Evolutionary conservation across 2,329 filamentous ascomycete genomes (phyloP), one percentile per base, ranked within the genome.

Genomic region (Fusarium papillatum): DNA sequence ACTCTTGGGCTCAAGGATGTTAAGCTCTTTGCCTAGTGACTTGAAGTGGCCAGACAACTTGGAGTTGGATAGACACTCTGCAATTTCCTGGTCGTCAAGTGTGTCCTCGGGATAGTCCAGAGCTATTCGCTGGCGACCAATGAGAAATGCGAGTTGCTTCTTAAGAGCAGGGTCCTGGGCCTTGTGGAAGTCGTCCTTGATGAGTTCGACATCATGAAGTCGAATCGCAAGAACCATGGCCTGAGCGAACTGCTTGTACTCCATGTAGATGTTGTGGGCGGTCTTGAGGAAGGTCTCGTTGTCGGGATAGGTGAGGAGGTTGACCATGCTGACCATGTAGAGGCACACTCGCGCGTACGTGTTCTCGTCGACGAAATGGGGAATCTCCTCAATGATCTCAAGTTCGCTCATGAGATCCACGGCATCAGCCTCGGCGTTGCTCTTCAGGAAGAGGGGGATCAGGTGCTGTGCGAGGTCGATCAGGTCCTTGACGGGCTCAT

Each of bases 271-370:
- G 75, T 93, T 91, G 86, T 98, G 97, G 60, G 96, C 96, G 10
- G 96, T 98, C 76, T 92, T 93, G 71, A 99, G 93, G 86, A 99
- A 98, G 80, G 95, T 93, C 82, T 98, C 95, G 85, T 99, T 98
- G 85, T 99, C 97, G 53, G 97, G 97, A 82, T 98, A 98, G 66
- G 97, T 98, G 83, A 99, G 92, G 24, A 99, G 91, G 82, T 97
- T 98, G 78, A 99, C 97, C 95, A 98, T 98, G 88, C 95, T 98
- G 80, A 98, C 95, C 93, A 99, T 98, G 87, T 99, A 99, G 78
- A 99, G 87, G 83, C 97, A 98, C 68, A 98, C 97, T 81, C 97
- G 90, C 64, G 94, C 89, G 83, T 98, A 99, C 31, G 96, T 98
- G 86, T 98, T 93, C 84, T 97, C 94, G 84, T 99, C 97, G 64